Evolutionary conservation across 1,139 yeast genomes (phyloP).

Genomic region (Yamadazyma friedrichii): DNA sequence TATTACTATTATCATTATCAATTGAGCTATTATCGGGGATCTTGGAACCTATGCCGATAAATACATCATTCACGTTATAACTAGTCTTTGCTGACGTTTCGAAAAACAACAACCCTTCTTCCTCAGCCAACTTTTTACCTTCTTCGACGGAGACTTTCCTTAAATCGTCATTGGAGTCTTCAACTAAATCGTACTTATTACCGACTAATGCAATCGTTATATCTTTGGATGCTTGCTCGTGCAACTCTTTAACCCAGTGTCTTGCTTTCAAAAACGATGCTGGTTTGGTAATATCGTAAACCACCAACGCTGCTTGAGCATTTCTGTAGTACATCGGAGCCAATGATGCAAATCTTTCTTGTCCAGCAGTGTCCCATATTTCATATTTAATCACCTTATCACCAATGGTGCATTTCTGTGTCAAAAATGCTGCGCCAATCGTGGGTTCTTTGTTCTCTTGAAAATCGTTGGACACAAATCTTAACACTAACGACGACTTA

Average conservation of each 20-base stretch:
- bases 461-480: slow-evolving; percentile 94
- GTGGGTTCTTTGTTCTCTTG: slow-evolving; percentile 97
- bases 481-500: slow-evolving; percentile 84
- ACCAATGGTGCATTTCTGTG: slow-evolving; percentile 91
- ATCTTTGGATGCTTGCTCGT: slow-evolving; percentile 89
- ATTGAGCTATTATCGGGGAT: slow-evolving; percentile 49
- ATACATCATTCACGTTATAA: slow-evolving; percentile 74
- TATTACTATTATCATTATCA: slow-evolving; percentile 3
- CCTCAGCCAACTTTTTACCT: slow-evolving; percentile 70
- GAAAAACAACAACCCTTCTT: slow-evolving; percentile 75
- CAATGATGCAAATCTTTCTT: slow-evolving; percentile 91
- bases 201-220: slow-evolving; percentile 94
- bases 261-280: slow-evolving; percentile 98
- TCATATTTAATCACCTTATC: slow-evolving; percentile 91
- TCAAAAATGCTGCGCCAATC: slow-evolving; percentile 95
- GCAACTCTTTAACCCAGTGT: slow-evolving; percentile 97
- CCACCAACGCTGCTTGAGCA: slow-evolving; percentile 98
- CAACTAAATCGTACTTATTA: slow-evolving; percentile 77
- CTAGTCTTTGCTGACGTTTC: slow-evolving; percentile 97
- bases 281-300: slow-evolving; percentile 93
- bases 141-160: slow-evolving; percentile 88
- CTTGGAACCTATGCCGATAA: slow-evolving; percentile 79
- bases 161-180: slow-evolving; percentile 29
- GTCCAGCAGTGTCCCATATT: slow-evolving; percentile 99
- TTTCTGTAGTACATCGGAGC: slow-evolving; percentile 98